Evolutionary conservation across 768 basidiomycete species (phyloP).

Genomic region (Mycena capillaripes): DNA sequence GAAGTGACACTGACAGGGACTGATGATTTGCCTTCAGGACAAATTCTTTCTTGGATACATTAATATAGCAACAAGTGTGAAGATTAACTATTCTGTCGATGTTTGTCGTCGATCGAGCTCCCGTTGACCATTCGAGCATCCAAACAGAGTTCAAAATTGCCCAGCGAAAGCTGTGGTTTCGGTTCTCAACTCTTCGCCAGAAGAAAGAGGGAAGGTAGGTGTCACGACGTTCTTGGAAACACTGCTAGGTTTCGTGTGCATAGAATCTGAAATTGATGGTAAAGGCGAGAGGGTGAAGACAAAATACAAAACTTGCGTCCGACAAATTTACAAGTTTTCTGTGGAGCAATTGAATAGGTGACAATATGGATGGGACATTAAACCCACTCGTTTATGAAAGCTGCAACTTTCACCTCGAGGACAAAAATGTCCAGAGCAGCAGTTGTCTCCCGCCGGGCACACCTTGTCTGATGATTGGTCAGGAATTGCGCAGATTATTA

Average conservation of each 20-base stretch:
- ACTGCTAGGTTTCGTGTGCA: constrained; percentile 21
- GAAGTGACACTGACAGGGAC: too few species aligned
- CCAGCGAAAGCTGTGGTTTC: neutral
- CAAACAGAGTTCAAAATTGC: neutral
- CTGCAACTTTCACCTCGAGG: constrained; percentile 51
- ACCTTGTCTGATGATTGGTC: constrained; percentile 37
- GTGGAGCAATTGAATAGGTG: neutral
- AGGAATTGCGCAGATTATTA: constrained; percentile 20
- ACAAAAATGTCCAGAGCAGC: constrained; percentile 53
- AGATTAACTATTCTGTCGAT: too few species aligned
- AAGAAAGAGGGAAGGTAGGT: neutral
- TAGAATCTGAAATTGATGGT: neutral
- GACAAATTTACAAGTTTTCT: constrained; percentile 30
- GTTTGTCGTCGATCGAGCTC: too few species aligned
- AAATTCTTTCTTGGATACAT: too few species aligned
- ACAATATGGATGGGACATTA: constrained; percentile 41
- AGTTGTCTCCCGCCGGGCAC: constrained; percentile 43
- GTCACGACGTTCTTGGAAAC: neutral
- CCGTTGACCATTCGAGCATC: too few species aligned
- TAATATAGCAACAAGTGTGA: too few species aligned
- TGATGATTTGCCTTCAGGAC: too few species aligned
- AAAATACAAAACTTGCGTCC: constrained; percentile 10
- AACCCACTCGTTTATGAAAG: constrained; percentile 49
- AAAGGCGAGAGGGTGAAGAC: neutral
- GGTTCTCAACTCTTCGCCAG: neutral